These are phyloP conservation scores for Suhomyces terraborum DNA, from an alignment of 1,139 yeast genomes.

Conservation along the genomic window DNA sequence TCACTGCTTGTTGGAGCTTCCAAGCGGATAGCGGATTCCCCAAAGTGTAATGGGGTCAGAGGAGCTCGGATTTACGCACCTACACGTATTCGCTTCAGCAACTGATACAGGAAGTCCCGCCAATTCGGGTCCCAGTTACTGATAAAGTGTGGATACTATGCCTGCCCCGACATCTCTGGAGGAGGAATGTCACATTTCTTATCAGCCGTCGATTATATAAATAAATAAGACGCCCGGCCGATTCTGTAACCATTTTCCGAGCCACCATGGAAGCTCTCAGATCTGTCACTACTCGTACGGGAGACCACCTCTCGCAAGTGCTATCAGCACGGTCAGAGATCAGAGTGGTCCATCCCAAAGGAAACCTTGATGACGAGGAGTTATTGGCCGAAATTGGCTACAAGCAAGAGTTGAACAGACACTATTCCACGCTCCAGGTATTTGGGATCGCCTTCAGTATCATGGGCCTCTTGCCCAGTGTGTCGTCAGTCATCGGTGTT, in stretches of 20 bases:
- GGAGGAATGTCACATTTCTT: background rate
- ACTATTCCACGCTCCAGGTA: conserved; percentile 50
- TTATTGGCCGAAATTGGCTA: conserved; percentile 56
- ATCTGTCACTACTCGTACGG: conserved; percentile 8
- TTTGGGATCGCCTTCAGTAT: conserved; percentile 56
- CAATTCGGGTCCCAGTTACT: too few species aligned
- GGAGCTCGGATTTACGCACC: too few species aligned
- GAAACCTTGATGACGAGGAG: conserved; percentile 43
- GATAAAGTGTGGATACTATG: background rate
- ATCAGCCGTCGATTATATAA: background rate
- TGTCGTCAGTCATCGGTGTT: conserved; percentile 38
- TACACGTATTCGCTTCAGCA: too few species aligned
- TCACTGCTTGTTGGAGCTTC: too few species aligned
- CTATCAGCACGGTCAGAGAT: conserved; percentile 13
- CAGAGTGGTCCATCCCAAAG: conserved; percentile 25
- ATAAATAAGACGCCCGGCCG: too few species aligned
- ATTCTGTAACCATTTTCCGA: background rate
- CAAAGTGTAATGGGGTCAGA: too few species aligned
- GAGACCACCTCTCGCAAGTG: conserved; percentile 10
- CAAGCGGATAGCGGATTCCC: too few species aligned
- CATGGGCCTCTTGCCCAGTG: conserved; percentile 54
- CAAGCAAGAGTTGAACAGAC: conserved; percentile 52
- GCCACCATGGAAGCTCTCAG: conserved; percentile 9
- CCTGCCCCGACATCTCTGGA: background rate
- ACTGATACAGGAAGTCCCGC: too few species aligned